These are phyloP conservation scores for Ascochyta lentis DNA, from an alignment of 2,329 filamentous ascomycete species.

Conservation along the genomic window DNA sequence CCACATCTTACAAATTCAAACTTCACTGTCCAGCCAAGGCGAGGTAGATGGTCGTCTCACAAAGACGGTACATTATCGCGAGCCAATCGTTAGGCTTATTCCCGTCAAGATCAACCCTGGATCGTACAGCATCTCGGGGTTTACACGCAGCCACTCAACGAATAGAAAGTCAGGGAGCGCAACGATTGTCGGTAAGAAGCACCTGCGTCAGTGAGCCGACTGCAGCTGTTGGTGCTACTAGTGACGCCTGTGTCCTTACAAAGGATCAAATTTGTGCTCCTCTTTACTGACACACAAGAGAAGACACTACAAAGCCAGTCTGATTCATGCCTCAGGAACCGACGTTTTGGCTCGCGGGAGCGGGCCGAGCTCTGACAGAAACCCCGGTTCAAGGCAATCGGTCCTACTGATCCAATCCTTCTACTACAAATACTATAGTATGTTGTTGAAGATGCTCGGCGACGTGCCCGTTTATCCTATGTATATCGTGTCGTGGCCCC, in stretches of 20 bases:
- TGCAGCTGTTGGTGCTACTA: neutral
- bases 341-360: conserved; percentile 19
- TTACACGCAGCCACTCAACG: neutral
- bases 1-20: neutral
- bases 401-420: conserved; percentile 7
- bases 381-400: conserved; percentile 13
- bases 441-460: neutral
- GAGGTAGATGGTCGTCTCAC: neutral
- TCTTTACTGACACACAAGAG: neutral
- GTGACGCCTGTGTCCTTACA: too few species aligned
- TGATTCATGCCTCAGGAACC: conserved; percentile 17
- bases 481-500: neutral
- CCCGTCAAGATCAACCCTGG: neutral
- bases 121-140: neutral
- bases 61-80: neutral
- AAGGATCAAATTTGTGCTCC: neutral
- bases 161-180: neutral
- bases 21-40: neutral
- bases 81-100: conserved; percentile 1
- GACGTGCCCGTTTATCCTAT: neutral
- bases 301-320: conserved; percentile 1
- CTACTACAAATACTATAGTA: neutral
- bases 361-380: conserved; percentile 20
- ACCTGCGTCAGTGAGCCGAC: neutral
- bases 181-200: neutral